These are phyloP conservation scores for Quercus wislizeni DNA, from an alignment of 306 rosid species.

Conservation along the genomic window DNA sequence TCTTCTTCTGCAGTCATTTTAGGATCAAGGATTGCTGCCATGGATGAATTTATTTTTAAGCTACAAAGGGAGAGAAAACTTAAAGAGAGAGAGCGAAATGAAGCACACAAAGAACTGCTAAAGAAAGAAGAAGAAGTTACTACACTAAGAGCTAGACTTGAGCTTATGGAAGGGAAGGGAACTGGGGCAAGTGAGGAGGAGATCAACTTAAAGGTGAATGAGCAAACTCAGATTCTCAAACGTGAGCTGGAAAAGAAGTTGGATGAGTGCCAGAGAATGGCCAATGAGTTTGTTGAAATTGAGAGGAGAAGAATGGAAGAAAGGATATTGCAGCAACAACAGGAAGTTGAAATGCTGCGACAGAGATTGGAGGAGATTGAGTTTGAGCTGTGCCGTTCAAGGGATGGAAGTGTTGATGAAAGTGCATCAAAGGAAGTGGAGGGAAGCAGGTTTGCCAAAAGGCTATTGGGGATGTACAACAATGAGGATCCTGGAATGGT, in stretches of 20 bases:
- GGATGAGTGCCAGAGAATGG: conserved; percentile 89
- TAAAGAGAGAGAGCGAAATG: conserved; percentile 75
- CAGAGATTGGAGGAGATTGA: conserved; percentile 88
- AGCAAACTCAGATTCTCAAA: conserved; percentile 57
- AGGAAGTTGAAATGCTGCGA: conserved; percentile 83
- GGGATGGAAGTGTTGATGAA: conserved; percentile 32
- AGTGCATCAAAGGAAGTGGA: conserved; percentile 51
- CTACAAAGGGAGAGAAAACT: conserved; percentile 86
- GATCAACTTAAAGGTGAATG: conserved; percentile 73
- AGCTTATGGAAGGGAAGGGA: conserved; percentile 44
- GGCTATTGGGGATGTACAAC: conserved; percentile 64
- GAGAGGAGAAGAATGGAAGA: conserved; percentile 98
- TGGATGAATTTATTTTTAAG: conserved; percentile 90
- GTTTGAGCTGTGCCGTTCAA: conserved; percentile 49
- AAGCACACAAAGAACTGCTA: conserved; percentile 72
- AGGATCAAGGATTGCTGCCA: conserved; percentile 89
- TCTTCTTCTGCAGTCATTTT: conserved; percentile 79
- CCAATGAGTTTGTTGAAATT: conserved; percentile 77
- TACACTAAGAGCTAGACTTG: conserved; percentile 62
- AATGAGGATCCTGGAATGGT: conserved; percentile 82
- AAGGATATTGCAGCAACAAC: conserved; percentile 78
- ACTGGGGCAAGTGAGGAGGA: conserved; percentile 64
- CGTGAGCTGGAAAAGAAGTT: conserved; percentile 82
- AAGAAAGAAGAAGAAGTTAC: conserved; percentile 87
- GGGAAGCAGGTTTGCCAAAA: conserved; percentile 59